Conservation (phyloP, 192 early-diverging fungal species). For the Ramicandelaber brevisporus region DNA sequence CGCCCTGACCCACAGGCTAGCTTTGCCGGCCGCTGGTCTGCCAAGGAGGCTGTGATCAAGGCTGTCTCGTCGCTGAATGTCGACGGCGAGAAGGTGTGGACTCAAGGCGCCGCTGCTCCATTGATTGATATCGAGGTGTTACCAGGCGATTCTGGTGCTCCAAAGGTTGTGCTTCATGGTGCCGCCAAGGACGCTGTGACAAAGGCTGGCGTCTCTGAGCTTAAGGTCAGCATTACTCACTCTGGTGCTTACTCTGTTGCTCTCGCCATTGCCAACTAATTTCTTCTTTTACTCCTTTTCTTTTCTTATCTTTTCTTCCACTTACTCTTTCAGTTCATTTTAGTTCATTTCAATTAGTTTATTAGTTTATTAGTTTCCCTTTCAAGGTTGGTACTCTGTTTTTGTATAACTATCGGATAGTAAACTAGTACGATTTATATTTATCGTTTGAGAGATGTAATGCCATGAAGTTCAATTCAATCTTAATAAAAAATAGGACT, state of each 20-base stretch:
- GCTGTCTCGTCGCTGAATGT: constrained; percentile 42
- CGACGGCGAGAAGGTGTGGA: constrained; percentile 31
- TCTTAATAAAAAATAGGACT: no score
- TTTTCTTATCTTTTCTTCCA: constrained; percentile 1
- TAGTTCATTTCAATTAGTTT: constrained; percentile 2
- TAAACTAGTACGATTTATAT: no score
- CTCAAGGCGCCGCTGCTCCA: constrained; percentile 58
- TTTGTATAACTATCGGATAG: no score
- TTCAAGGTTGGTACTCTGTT: no score
- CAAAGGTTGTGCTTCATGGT: constrained; percentile 54
- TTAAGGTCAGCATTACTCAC: constrained; percentile 86
- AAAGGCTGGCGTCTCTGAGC: constrained; percentile 36
- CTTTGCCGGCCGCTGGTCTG: constrained; percentile 84
- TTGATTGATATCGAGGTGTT: constrained; percentile 74
- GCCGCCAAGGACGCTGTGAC: constrained; percentile 44
- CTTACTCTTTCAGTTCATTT: constrained; percentile 4
- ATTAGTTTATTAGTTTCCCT: no score
- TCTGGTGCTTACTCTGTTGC: constrained; percentile 75
- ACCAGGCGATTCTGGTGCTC: constrained; percentile 39
- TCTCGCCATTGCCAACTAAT: constrained; percentile 34
- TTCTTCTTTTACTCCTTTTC: constrained; percentile 5
- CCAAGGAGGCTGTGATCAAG: constrained; percentile 92
- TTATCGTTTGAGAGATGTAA: no score
- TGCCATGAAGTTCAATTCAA: no score
- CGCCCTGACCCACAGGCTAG: constrained; percentile 50